Base-by-base conservation (phyloP, 2,329 filamentous ascomycete species). In the Colletotrichum sp. region DNA sequence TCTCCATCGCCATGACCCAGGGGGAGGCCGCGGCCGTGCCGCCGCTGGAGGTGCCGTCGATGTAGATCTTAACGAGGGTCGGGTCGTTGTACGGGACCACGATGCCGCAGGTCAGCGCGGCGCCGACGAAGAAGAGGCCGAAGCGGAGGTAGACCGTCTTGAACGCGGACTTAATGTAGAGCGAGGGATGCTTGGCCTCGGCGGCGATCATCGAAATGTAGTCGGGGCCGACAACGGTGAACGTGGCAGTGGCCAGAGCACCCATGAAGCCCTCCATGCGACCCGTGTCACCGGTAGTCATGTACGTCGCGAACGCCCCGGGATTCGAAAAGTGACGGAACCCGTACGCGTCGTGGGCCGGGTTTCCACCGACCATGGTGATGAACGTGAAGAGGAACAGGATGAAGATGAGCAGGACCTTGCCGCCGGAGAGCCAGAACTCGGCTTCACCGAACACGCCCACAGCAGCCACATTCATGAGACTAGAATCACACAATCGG, bases 251-350 rank as follows among this genome's bases (percentile, higher is more conserved):
- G 82, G 94, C 94, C 63, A 94, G 84, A 72, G 92, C 93, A 73
- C 91, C 90, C 38, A 95, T 85, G 81, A 95, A 95, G 4, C 94
- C 94, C 26, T 95, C 88, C 80, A 94, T 95, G 65, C 89, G 89
- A 43, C 94, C 94, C 0, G 94, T 86, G 55, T 88, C 80, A 6
- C 93, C 93, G 0, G 86, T 24, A 6, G 74, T 76, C 28, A 77
- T 72, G 55, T 77, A 77, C 8, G 65, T 48, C 34, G 75, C 71
- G 43, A 76, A 76, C 15, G 74, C 38, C 21, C 79, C 79, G 57
- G 74, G 67, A 26, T 75, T 67, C 28, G 66, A 38, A 63, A 73
- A 79, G 71, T 79, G 75, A 21, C 71, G 58, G 73, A 79, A 80
- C 8, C 80, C 80, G 63, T 80, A 78, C 21, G 75, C 77, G 36